Base-by-base conservation (phyloP, 257 asterid species). In the Coffea eugenioides region DNA sequence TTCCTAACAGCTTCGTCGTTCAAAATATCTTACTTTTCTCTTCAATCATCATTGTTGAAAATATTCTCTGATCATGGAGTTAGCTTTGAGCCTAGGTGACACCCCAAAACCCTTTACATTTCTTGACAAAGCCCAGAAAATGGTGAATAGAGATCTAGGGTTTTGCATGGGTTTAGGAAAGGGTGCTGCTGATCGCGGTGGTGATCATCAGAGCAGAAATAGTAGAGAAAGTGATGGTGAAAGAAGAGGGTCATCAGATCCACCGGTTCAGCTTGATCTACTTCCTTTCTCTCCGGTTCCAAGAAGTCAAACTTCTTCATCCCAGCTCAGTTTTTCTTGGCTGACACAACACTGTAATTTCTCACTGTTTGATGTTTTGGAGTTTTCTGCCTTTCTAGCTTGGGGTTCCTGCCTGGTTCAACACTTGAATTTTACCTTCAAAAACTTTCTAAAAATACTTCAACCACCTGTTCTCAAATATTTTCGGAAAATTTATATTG, bases 211-310 rank as follows among this genome's bases (percentile, higher is more conserved):
- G 41, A 75, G 75, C 59, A 77, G 64, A 14, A 76, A 31, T 21
- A 18, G 56, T 43, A 39, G 31, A 45, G 77, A 54, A 49, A 65
- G 81, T 2, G 65, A 10, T 9, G 54, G 77, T 41, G 83, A 82
- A 25, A 84, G 74, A 34, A 76, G 76, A 54, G 85, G 77, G 18
- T 84, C 91, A 8, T 71, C 91, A 80, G 96, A 89, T 88, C 93
- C 89, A 65, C 93, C 94, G 82, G 83, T 94, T 73, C 97, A 94
- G 91, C 97, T 92, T 31, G 93, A 94, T 79, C 95, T 94, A 2
- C 84, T 94, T n/a, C 97, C 98, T 2, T 91, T 85, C 72, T 83
- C 92, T 36, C 93, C 93, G 36, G 92, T 89, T 73, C 89, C 82
- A 6, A 74, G 80, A 69, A 79, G 62, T 4, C 90, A 79, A 23